Evolutionary conservation across 2,329 filamentous ascomycete genomes (phyloP), one percentile per base, ranked within the genome.

Genomic region (Verticillium klebahnii): DNA sequence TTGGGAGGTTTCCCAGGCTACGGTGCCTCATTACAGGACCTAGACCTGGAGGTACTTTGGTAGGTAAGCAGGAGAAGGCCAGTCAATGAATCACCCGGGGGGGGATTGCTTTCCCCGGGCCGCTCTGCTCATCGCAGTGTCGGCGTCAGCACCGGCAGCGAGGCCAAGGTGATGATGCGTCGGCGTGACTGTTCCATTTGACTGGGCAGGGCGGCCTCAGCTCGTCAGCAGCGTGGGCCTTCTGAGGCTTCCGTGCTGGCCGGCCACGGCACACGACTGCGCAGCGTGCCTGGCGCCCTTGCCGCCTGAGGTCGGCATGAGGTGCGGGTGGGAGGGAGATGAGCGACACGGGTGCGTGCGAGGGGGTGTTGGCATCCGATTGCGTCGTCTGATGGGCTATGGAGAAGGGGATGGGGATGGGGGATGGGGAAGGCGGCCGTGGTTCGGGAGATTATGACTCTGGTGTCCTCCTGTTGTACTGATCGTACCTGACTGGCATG

Each of bases 211-310:
- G 19, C 34, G 55, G 32, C 31, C 55, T 25, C 36, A 58, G 37
- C 34, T 39, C 32, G 23, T 58, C 56, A 58, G 56, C 36, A 37
- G 25, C 36, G 29, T 39, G 40, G 7, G 17, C 37, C 57, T 58
- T 25, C 37, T 36, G 56, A 58, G 56, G 56, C 23, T 17, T 36
- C 23, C n/a, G 34, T 19, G 36, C 56, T 37, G n/a, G 12, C 32
- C 34, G 36, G 56, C 12, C 7, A 57, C 25, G 56, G 56, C 57
- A 40, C 57, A 58, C 29, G 39, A 58, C 57, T 39, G 23, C 25
- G 36, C n/a, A 58, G 39, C 40, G 39, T 58, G 36, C 57, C 57
- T 50, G 57, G 37, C 57, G 57, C 57, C 57, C 57, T 58, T 58
- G 57, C 57, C 57, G 57, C 57, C 37, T 39, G 57, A 29, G 9